Evolutionary conservation across 2,329 filamentous ascomycete genomes (phyloP), one percentile per base, ranked within the genome.

Genomic region (Lachnellula subtilissima): DNA sequence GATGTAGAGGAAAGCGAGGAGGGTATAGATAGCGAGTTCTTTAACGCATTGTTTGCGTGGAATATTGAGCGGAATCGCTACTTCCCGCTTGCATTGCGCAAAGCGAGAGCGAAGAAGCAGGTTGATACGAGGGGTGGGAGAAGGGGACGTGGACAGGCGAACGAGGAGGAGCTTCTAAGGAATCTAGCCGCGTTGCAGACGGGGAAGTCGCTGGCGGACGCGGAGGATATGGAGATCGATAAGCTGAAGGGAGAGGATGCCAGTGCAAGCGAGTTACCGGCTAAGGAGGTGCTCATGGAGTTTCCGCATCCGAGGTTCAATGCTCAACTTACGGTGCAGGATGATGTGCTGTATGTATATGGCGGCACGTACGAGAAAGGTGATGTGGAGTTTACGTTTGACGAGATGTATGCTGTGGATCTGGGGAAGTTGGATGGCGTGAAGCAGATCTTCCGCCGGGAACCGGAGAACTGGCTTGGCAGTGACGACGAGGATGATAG

Each of bases 21-120:
- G 71, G 91, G 89, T 3, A 96, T 99, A 63, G 93, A 99, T 53
- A 96, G 90, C 69, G 92, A 97, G 71, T 99, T 99, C 74, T 99
- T 97, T 76, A 93, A 97, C 66, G 83, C 86, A 54, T 74, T 97
- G 23, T 95, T 89, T 67, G 89, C 92, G 5, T 97, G 92, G 90
- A 97, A 96, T 68, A 85, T 96, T 60, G 94, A 97, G 67, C 84
- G 93, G 57, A 99, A 99, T 70, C 82, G 94, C 8, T 97, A 96
- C 75, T 97, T 97, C 76, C 89, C 88, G 2, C 78, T 97, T 46
- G 76, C 78, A 9, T 76, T 97, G 47, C 81, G 92, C 52, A 89
- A 91, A 64, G 83, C 90, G 2, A 85, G 91, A 25, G 76, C 80
- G 19, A 82, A 82, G 60, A 88, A 86, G 63, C 75, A 74, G 42